Conservation (phyloP, 345 rosid species). For the Tarenaya hassleriana region DNA sequence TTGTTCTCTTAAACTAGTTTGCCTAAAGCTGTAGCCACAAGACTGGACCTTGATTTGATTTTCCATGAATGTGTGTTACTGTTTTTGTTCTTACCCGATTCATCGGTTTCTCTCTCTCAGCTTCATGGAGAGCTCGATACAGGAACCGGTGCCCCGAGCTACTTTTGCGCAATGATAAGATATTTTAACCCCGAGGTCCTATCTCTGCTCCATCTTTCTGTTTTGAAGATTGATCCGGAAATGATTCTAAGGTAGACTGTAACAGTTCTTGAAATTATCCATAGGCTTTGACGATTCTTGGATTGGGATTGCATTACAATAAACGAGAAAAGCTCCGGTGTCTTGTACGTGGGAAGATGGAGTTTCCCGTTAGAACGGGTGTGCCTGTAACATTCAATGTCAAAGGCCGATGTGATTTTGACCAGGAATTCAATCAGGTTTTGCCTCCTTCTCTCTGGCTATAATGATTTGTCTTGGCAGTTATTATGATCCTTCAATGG, state of each 20-base stretch:
- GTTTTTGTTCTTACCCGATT: slow-evolving; percentile 9
- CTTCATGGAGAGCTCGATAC: slow-evolving; percentile 93
- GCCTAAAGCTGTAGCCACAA: neutral
- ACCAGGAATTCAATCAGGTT: slow-evolving; percentile 76
- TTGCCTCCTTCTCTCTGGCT: neutral
- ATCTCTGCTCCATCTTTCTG: slow-evolving; percentile 9
- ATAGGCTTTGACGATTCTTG: slow-evolving; percentile 59
- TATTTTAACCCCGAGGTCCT: slow-evolving; percentile 62
- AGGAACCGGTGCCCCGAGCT: slow-evolving; percentile 53
- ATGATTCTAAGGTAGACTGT: slow-evolving; percentile 5
- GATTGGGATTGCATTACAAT: slow-evolving; percentile 61
- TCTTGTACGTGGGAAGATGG: slow-evolving; percentile 58
- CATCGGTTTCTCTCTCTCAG: slow-evolving; percentile 44
- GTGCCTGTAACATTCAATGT: slow-evolving; percentile 48
- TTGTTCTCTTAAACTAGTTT: neutral
- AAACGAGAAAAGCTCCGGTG: slow-evolving; percentile 64
- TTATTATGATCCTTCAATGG: slow-evolving; percentile 8
- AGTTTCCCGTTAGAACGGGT: slow-evolving; percentile 52
- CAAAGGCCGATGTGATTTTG: slow-evolving; percentile 67
- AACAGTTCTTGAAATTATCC: slow-evolving; percentile 10
- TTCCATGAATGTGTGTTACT: neutral
- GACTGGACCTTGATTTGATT: neutral
- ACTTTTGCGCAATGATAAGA: slow-evolving; percentile 58
- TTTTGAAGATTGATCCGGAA: neutral
- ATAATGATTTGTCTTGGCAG: neutral